These are phyloP conservation scores for Drechslera avenae DNA, from an alignment of 2,329 filamentous ascomycete genomes.

Conservation along the genomic window DNA sequence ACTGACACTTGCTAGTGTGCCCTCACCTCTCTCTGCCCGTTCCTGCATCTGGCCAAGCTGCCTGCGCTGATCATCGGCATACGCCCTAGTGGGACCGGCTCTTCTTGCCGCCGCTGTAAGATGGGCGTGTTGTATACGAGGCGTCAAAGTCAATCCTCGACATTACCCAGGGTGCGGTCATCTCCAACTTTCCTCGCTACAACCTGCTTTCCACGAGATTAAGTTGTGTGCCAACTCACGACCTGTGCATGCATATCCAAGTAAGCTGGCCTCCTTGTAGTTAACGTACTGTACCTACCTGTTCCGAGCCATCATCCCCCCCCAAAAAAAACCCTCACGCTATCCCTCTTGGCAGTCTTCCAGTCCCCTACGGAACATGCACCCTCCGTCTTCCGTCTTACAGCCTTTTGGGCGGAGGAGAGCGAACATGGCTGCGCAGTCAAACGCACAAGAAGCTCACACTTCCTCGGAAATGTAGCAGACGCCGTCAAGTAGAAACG, in stretches of 20 bases:
- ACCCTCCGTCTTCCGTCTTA: conserved; percentile 2
- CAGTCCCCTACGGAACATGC: neutral
- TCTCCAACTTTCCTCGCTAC: neutral
- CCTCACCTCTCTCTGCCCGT: neutral
- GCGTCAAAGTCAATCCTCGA: neutral
- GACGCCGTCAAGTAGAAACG: conserved; percentile 8
- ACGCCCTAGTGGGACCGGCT: conserved; percentile 11
- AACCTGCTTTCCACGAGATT: neutral
- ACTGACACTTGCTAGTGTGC: conserved; percentile 3
- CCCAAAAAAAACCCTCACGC: neutral
- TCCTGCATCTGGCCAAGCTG: conserved; percentile 7
- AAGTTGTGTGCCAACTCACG: too few species aligned
- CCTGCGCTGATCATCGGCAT: conserved; percentile 1
- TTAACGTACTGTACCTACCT: too few species aligned
- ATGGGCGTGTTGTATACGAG: neutral
- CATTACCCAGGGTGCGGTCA: neutral
- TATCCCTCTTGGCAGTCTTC: neutral
- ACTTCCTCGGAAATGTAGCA: conserved; percentile 1
- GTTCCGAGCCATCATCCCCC: neutral
- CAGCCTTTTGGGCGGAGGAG: neutral
- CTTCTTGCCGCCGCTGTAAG: neutral
- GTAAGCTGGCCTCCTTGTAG: too few species aligned
- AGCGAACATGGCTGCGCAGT: neutral
- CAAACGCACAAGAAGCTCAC: neutral
- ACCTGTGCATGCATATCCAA: too few species aligned